A percentile compares a stretch with the other conserved stretches of the same genome.
Conservation (phyloP, 2,329 filamentous ascomycete species). For the Paramyrothecium sp. region DNA sequence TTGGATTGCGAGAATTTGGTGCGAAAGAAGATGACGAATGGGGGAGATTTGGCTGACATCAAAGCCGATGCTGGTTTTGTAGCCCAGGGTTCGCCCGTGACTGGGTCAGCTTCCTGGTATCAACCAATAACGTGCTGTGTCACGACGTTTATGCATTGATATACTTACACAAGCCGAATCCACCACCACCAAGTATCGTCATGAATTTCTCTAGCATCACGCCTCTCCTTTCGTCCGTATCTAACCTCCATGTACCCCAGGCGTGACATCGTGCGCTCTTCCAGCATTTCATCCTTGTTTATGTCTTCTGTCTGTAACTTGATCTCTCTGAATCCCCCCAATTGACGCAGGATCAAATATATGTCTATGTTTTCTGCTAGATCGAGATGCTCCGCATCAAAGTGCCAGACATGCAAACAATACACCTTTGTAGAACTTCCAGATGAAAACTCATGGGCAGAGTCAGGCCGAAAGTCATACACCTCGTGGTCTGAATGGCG, state of each 20-base stretch:
- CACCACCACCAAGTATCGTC: background rate
- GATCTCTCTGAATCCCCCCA: background rate
- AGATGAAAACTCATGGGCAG: background rate
- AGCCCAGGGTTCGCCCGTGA: too few relatives aligned
- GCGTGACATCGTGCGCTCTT: background rate
- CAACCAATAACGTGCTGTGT: too few relatives aligned
- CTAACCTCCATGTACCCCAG: background rate
- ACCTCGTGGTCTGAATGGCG: background rate
- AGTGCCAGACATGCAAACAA: constrained; percentile 1
- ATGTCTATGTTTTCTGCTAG: background rate
- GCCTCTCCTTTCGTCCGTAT: background rate
- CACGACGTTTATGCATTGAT: too few relatives aligned
- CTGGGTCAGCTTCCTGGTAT: too few relatives aligned
- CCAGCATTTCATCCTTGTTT: background rate
- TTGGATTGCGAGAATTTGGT: too few relatives aligned
- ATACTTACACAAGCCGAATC: background rate
- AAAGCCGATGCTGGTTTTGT: too few relatives aligned
- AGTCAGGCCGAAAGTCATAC: constrained; percentile 1
- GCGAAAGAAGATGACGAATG: too few relatives aligned
- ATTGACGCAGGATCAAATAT: background rate
- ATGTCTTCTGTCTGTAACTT: background rate
- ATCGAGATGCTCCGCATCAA: background rate
- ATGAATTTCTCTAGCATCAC: background rate
- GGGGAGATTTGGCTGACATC: too few relatives aligned
- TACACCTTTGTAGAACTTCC: background rate